Evolutionary conservation across 495 filamentous ascomycete genomes (phyloP).

Genomic region (Amorphotheca resinae): DNA sequence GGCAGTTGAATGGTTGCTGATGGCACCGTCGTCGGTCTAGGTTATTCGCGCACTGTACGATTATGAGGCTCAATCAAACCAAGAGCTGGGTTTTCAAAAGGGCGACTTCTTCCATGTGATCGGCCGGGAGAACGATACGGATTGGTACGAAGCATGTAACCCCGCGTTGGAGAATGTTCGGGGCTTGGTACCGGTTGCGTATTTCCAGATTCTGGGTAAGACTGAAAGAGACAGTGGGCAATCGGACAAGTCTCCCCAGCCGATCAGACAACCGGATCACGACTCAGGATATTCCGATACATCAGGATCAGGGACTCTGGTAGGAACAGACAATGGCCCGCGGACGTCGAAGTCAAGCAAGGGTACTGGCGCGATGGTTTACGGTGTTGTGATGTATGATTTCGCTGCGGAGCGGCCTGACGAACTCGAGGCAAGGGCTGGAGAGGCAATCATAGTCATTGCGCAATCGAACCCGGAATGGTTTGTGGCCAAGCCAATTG

Average conservation of each 20-base stretch:
- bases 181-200: conserved; percentile 84
- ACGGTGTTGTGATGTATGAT: conserved; percentile 93
- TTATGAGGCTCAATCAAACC: conserved; percentile 61
- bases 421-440: conserved; percentile 86
- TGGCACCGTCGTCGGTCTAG: conserved; percentile 32
- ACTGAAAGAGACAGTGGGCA: conserved; percentile 76
- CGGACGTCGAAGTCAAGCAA: conserved; percentile 26
- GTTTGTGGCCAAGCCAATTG: conserved; percentile 98
- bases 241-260: conserved; percentile 52
- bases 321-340: conserved; percentile 22
- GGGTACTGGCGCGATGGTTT: conserved; percentile 71
- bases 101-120: conserved; percentile 99
- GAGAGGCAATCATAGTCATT: conserved; percentile 95
- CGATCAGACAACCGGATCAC: conserved; percentile 45
- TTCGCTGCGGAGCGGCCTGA: conserved; percentile 92
- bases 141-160: conserved; percentile 99
- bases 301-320: conserved; percentile 20
- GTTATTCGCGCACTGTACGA: conserved; percentile 96
- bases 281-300: conserved; percentile 76
- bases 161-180: conserved; percentile 77
- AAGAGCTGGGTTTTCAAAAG: conserved; percentile 81
- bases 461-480: conserved; percentile 99
- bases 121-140: conserved; percentile 81
- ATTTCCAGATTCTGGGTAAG: conserved; percentile 85
- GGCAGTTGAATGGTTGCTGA: conserved; percentile 14